These are phyloP conservation scores for Lunularia cruciata DNA, from an alignment of 225 moss, liverwort and hornwort genomes.

Conservation along the genomic window DNA sequence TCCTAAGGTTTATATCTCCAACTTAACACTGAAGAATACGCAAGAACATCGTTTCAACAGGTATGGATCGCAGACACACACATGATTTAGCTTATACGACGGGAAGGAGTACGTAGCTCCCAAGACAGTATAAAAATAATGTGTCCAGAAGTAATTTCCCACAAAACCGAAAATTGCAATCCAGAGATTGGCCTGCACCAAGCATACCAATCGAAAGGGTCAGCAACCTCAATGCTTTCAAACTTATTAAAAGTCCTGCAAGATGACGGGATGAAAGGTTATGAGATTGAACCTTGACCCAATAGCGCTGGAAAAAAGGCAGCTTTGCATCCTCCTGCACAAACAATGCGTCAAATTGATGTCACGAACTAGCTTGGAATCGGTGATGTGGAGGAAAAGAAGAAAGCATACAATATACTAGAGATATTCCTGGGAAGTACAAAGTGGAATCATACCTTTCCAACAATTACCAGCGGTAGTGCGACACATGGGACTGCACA, in stretches of 20 bases:
- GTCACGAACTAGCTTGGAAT: neutral
- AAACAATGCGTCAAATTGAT: neutral
- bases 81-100: conserved; percentile 87
- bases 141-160: conserved; percentile 99
- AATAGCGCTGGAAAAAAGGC: conserved; percentile 73
- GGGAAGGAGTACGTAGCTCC: conserved; percentile 98
- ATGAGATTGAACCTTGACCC: conserved; percentile 74
- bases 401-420: neutral
- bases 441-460: conserved; percentile 45
- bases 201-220: neutral
- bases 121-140: conserved; percentile 89
- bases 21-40: neutral
- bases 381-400: neutral
- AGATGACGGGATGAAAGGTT: neutral
- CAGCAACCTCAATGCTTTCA: neutral
- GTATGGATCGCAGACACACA: conserved; percentile 28
- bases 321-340: conserved; percentile 66
- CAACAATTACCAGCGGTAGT: conserved; percentile 66
- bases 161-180: conserved; percentile 89
- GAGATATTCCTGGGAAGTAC: too few species aligned
- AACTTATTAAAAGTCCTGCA: neutral
- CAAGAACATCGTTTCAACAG: neutral
- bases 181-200: conserved; percentile 81
- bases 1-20: neutral
- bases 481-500: conserved; percentile 69